Base-by-base conservation (phyloP, 371 early-diverging fungal genomes). In the Scutellospora calospora region DNA sequence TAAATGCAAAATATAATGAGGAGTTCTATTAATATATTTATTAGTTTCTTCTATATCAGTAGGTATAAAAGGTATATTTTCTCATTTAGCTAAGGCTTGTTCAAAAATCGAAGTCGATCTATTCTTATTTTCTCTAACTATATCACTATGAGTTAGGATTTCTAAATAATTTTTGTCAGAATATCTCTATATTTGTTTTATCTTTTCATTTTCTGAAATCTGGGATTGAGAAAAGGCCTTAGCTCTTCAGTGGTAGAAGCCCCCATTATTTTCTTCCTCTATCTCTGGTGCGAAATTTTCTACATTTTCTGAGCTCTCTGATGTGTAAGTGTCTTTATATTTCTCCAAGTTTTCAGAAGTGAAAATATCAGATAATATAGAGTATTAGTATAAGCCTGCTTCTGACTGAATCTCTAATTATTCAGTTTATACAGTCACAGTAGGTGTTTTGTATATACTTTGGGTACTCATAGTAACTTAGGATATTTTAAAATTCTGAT, bases 201-300 rank as follows among this genome's bases (percentile, higher is more conserved):
- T 35, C 49, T 74, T 57, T 74, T 20, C 55, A 57, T 57, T 74
- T 74, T 74, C 75, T 11, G 57, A 74, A 74, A 74, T 74, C 75
- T 74, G 57, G 55, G 75, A 74, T 74, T 57, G 75, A 74, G 75
- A 29, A 74, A 74, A 74, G 16, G 75, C 75, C 27, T 57, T 74
- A 4, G 6, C 0, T 11, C 57, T 33, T 57, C 22, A n/a, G 75
- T 57, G 35, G 38, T 74, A 74, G 54, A 55, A 55, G 0, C 18
- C 35, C 75, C 57, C 57, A 20, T 52, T 74, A 52, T 55, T 55
- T 74, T 74, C 57, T 29, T 57, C 54, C 54, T 74, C 57, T 52
- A 55, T 27, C 18, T 55, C 57, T 57, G 27, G 25, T 18, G 55
- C 75, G 22, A 74, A 74, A 52, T 74, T 55, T 27, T 74, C 72